Evolutionary conservation across 345 rosid species (phyloP).

Genomic region (Moricandia moricandioides): DNA sequence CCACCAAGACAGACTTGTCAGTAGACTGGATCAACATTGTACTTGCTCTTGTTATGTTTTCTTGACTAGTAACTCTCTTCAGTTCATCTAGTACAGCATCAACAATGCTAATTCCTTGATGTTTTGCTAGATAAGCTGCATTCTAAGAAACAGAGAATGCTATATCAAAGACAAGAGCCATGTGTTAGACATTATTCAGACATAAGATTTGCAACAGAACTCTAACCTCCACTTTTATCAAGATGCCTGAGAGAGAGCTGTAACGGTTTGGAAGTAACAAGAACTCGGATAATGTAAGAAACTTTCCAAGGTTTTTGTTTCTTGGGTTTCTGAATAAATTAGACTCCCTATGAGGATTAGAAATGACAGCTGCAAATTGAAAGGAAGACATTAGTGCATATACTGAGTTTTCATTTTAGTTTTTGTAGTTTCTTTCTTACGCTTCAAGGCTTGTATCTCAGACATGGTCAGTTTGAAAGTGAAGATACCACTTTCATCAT

Average conservation of each 20-base stretch:
- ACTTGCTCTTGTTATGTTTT: constrained; percentile 19
- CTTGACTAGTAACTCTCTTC: constrained; percentile 55
- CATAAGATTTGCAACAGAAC: constrained; percentile 29
- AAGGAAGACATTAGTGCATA: no score
- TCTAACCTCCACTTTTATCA: constrained; percentile 82
- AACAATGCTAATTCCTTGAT: constrained; percentile 45
- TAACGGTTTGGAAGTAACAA: constrained; percentile 53
- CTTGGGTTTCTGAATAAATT: constrained; percentile 57
- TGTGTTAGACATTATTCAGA: background rate
- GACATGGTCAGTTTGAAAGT: constrained; percentile 45
- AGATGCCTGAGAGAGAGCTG: constrained; percentile 63
- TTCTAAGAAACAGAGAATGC: constrained; percentile 45
- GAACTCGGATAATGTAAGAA: constrained; percentile 59
- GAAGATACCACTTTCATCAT: constrained; percentile 28
- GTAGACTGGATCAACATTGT: constrained; percentile 75
- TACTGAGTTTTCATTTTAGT: no score
- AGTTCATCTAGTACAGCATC: constrained; percentile 54
- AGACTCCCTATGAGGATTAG: constrained; percentile 28
- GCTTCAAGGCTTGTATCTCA: constrained; percentile 42
- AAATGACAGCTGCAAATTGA: background rate
- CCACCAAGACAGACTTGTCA: constrained; percentile 60
- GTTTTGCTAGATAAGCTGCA: constrained; percentile 59
- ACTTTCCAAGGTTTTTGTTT: constrained; percentile 44
- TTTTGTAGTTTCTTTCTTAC: constrained; percentile 31
- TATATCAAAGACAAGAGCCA: constrained; percentile 8